These are phyloP conservation scores for Saccharomyces hybrid DNA, from an alignment of 1,139 yeast genomes.

Conservation along the genomic window DNA sequence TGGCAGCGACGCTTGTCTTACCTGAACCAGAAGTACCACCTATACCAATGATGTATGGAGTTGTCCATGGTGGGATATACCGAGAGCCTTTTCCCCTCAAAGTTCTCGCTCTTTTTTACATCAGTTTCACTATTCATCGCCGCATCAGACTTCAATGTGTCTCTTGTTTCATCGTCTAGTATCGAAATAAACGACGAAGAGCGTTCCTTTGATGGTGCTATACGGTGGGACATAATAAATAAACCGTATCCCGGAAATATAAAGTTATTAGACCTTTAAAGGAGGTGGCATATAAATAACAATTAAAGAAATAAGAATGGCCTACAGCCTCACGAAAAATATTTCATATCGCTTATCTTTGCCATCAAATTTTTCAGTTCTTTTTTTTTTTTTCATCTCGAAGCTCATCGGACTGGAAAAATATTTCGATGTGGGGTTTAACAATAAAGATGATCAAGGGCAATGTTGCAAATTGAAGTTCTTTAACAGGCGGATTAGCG, in stretches of 20 bases:
- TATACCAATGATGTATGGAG: constrained; percentile 88
- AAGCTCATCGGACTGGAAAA: background rate
- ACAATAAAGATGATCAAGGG: background rate
- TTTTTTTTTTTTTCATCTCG: background rate
- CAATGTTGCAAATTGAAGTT: background rate
- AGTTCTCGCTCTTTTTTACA: background rate
- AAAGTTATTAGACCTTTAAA: background rate
- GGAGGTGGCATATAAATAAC: background rate
- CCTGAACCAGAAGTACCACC: constrained; percentile 97
- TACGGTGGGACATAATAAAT: background rate
- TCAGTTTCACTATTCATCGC: background rate
- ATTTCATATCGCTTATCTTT: background rate
- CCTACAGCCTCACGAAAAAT: background rate
- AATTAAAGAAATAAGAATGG: background rate
- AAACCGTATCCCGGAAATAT: background rate
- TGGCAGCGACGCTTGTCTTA: constrained; percentile 84
- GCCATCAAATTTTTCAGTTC: background rate
- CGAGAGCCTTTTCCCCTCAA: constrained; percentile 3
- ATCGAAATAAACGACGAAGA: background rate
- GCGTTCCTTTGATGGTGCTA: background rate
- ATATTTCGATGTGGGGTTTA: background rate
- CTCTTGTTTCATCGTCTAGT: background rate
- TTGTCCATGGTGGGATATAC: constrained; percentile 91
- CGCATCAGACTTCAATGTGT: background rate
- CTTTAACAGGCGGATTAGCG: background rate